Conservation (phyloP, 495 filamentous ascomycete species). For the Bathelium albidoporum region DNA sequence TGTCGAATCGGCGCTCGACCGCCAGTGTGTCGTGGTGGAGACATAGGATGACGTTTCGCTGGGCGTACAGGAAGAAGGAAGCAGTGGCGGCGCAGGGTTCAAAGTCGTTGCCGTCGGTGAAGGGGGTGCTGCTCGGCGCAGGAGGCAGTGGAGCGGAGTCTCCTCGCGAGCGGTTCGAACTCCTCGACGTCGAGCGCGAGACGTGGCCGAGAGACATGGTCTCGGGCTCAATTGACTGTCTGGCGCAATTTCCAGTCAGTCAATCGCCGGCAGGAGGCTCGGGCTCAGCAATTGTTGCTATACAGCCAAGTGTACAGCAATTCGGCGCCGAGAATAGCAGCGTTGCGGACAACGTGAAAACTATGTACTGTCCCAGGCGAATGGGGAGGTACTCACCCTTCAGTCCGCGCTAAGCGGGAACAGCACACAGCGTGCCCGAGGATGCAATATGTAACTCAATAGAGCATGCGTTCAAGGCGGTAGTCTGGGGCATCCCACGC, state of each 20-base stretch:
- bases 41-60: conserved; percentile 66
- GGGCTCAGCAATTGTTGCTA: conserved; percentile 4
- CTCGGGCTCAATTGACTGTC: conserved; percentile 2
- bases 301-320: neutral
- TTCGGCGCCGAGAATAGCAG: neutral
- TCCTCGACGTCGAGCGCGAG: conserved; percentile 44
- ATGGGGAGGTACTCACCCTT: neutral
- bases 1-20: conserved; percentile 76
- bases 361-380: neutral
- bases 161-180: conserved; percentile 36
- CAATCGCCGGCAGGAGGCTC: neutral
- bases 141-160: conserved; percentile 31
- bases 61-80: conserved; percentile 76
- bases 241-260: neutral
- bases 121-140: conserved; percentile 41
- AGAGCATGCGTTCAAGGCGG: conserved; percentile 5
- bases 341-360: neutral
- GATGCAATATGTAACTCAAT: neutral
- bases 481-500: conserved; percentile 24
- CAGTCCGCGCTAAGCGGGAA: conserved; percentile 20
- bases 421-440: neutral
- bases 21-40: conserved; percentile 85
- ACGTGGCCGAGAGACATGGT: conserved; percentile 39
- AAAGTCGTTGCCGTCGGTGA: conserved; percentile 51
- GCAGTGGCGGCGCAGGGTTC: conserved; percentile 80